These are phyloP conservation scores for Salvia hispanica DNA, from an alignment of 257 asterid species.

Conservation along the genomic window DNA sequence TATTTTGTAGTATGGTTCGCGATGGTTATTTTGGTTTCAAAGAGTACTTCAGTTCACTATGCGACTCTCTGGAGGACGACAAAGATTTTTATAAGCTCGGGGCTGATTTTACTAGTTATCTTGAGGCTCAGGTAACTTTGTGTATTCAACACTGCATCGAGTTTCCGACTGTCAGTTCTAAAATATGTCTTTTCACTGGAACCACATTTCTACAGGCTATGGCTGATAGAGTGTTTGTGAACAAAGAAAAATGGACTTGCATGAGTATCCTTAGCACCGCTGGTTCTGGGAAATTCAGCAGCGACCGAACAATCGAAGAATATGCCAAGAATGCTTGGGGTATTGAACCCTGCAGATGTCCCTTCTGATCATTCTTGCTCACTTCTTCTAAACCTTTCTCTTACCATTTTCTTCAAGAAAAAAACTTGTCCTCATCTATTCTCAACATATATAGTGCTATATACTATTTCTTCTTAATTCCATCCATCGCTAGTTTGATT, in stretches of 20 bases:
- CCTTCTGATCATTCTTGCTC: conserved; percentile 20
- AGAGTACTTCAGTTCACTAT: conserved; percentile 48
- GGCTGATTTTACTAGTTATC: conserved; percentile 51
- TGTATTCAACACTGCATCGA: neutral
- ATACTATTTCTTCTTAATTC: no score
- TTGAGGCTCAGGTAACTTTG: conserved; percentile 54
- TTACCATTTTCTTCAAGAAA: neutral
- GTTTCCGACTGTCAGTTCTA: neutral
- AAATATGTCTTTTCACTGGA: conserved; percentile 22
- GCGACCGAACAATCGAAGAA: conserved; percentile 52
- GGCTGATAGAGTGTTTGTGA: conserved; percentile 46
- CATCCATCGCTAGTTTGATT: no score
- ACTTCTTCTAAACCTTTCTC: neutral
- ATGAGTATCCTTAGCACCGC: conserved; percentile 55
- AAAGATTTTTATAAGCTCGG: conserved; percentile 50
- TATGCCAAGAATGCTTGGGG: conserved; percentile 54
- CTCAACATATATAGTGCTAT: no score
- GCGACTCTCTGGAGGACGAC: conserved; percentile 47
- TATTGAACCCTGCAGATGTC: conserved; percentile 54
- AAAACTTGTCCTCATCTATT: no score
- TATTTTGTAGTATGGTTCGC: conserved; percentile 47
- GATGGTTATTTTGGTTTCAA: conserved; percentile 58
- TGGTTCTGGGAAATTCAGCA: conserved; percentile 56
- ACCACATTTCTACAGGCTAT: conserved; percentile 38
- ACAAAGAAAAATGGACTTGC: conserved; percentile 46